A percentile compares a stretch with the other conserved stretches of the same genome.
Conservation (phyloP, 1,284 basidiomycete species). For the Ustilago trichophora region DNA sequence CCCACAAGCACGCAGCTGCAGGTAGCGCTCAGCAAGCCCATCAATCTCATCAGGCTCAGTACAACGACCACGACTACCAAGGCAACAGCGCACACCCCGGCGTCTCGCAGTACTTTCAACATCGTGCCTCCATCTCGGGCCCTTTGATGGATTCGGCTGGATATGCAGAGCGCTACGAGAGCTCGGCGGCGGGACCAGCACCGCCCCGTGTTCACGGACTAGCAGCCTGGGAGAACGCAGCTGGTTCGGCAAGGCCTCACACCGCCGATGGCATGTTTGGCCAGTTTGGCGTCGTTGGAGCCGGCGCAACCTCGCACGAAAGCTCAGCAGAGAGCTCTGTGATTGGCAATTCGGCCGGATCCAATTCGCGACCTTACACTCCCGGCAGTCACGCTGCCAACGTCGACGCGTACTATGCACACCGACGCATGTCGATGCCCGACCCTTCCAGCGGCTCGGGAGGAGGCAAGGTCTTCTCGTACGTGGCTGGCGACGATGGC, state of each 20-base stretch:
- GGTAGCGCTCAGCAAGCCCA: constrained; percentile 5
- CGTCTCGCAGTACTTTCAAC: constrained; percentile 39
- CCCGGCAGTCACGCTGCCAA: constrained; percentile 11
- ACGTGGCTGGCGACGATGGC: constrained; percentile 45
- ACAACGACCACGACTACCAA: constrained; percentile 25
- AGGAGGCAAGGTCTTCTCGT: constrained; percentile 48
- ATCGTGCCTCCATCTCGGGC: constrained; percentile 52
- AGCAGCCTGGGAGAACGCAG: constrained; percentile 55
- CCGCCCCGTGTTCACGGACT: constrained; percentile 49
- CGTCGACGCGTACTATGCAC: constrained; percentile 22
- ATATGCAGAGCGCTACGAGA: constrained; percentile 21
- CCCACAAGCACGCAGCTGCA: constrained; percentile 7
- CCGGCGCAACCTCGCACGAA: constrained; percentile 16
- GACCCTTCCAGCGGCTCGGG: constrained; percentile 11
- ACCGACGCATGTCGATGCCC: constrained; percentile 45
- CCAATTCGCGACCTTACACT: constrained; percentile 31
- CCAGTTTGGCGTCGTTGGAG: constrained; percentile 24
- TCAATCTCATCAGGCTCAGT: constrained; percentile 9
- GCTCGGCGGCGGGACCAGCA: constrained; percentile 21
- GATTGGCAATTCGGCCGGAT: neutral
- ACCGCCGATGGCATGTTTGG: constrained; percentile 61
- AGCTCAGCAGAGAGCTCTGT: constrained; percentile 11
- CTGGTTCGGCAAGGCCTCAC: constrained; percentile 55
- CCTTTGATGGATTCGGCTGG: constrained; percentile 41
- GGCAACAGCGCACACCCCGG: constrained; percentile 6